Conservation (phyloP, 2,329 filamentous ascomycete genomes). For the Aspergillus sp. region DNA sequence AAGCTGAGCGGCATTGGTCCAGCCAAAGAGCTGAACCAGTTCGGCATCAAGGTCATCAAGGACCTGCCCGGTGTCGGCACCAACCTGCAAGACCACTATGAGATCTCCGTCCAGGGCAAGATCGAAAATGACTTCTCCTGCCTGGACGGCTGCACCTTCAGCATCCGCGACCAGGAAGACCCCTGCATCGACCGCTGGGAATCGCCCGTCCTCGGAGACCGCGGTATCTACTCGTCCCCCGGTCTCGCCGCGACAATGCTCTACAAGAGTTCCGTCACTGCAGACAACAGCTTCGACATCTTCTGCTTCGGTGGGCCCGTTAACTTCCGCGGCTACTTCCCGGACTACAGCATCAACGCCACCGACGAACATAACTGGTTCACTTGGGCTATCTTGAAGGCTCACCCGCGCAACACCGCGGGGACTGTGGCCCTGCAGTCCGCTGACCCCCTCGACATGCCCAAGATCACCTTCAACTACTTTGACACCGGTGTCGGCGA, state of each 20-base stretch:
- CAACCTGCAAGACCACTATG: slow-evolving; percentile 61
- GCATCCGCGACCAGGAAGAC: slow-evolving; percentile 27
- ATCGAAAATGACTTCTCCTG: slow-evolving; percentile 44
- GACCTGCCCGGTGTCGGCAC: slow-evolving; percentile 64
- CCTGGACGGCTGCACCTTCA: slow-evolving; percentile 35
- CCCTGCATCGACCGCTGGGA: slow-evolving; percentile 48
- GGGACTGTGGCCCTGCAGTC: slow-evolving; percentile 64
- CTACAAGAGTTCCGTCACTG: slow-evolving; percentile 36
- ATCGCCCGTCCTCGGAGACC: slow-evolving; percentile 35
- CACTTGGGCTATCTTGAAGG: slow-evolving; percentile 56
- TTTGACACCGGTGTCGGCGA: slow-evolving; percentile 45
- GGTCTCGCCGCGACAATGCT: slow-evolving; percentile 55
- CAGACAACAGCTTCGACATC: slow-evolving; percentile 52
- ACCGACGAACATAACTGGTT: slow-evolving; percentile 43
- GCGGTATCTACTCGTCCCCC: slow-evolving; percentile 49
- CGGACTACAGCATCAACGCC: slow-evolving; percentile 45
- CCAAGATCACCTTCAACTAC: slow-evolving; percentile 64
- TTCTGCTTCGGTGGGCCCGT: slow-evolving; percentile 57
- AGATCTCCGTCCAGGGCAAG: slow-evolving; percentile 24
- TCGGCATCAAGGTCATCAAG: slow-evolving; percentile 55
- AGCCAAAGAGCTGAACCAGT: slow-evolving; percentile 50
- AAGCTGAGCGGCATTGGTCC: slow-evolving; percentile 66
- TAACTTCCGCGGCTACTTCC: slow-evolving; percentile 55
- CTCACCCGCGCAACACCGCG: slow-evolving; percentile 61
- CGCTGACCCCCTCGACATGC: slow-evolving; percentile 62